These are phyloP conservation scores for Macroventuria anomochaeta DNA, from an alignment of 2,329 filamentous ascomycete species.

Conservation along the genomic window DNA sequence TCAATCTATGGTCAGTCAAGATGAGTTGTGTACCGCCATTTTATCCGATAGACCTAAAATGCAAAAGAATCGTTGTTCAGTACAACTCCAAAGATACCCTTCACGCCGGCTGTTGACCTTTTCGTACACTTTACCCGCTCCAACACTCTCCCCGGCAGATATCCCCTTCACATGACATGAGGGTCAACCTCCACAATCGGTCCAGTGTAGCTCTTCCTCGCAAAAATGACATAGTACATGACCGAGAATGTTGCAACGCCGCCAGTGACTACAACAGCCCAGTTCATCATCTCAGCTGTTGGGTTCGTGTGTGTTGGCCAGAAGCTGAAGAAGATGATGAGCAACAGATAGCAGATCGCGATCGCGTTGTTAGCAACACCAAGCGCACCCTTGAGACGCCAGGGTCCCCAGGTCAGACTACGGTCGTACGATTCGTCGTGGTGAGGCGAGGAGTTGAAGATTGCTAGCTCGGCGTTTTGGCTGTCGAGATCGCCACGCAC, in stretches of 20 bases:
- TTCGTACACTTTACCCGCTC: not conserved
- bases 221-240: constrained; percentile 40
- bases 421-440: constrained; percentile 31
- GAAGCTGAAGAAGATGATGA: constrained; percentile 48
- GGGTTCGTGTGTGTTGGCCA: constrained; percentile 37
- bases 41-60: constrained; percentile 4
- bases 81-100: not conserved
- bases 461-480: constrained; percentile 26
- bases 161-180: constrained; percentile 22
- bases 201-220: constrained; percentile 41
- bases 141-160: not conserved
- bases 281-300: constrained; percentile 39
- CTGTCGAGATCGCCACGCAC: constrained; percentile 41
- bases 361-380: constrained; percentile 43
- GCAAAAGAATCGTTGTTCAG: not conserved
- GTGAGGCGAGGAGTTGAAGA: constrained; percentile 27
- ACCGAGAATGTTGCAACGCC: constrained; percentile 39
- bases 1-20: constrained; percentile 5
- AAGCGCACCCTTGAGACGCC: constrained; percentile 38
- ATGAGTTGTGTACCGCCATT: not conserved
- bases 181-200: constrained; percentile 43
- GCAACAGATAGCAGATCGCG: constrained; percentile 40
- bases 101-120: not conserved
- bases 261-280: constrained; percentile 42
- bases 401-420: constrained; percentile 43